Base-by-base conservation (phyloP, 2,329 filamentous ascomycete species). In the Madurella fahalii region DNA sequence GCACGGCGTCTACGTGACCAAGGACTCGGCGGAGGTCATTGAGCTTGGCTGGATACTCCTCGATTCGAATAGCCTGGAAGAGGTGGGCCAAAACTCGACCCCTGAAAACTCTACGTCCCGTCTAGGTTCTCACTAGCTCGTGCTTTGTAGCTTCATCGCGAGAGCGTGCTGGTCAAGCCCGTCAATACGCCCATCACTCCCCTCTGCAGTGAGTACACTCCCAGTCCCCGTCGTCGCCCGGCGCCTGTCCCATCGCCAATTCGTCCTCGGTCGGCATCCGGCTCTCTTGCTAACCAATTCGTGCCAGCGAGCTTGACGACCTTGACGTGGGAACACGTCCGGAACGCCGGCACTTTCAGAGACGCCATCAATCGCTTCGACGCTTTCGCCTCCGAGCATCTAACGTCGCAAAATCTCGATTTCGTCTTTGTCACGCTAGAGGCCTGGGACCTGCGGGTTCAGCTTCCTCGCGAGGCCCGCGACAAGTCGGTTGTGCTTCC, bases 371-470 rank as follows among this genome's bases (percentile, higher is more conserved):
- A 89, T 74, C 89, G 90, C 65, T 96, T 99, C 75, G 92, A 96
- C 74, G 81, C 86, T 60, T 99, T 96, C 72, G 91, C 91, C 68
- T 87, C 87, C 65, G 93, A 99, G 74, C 90, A 96, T 70, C 78
- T 99, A 64, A 84, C 90, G 51, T 86, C 85, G 62, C 92, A 95
- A 73, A 94, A 95, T 71, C 83, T 94, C 69, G 93, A 96, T 67
- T 99, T 99, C 71, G 92, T 95, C 61, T 99, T 99, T 72, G 94
- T 99, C 58, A 99, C 94, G 41, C 85, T 99, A 66, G 95, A 97
- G 73, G 92, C 93, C 44, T 99, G 94, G 94, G 94, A 99, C 71
- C 85, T 99, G 57, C 90, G 94, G 64, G 94, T 99, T 55, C 94
- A 99, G 79, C 83, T 99, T 69, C 94, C 94, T 46, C 90, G 94